These are phyloP conservation scores for Yarrowia sp. DNA, from an alignment of 805 yeast species.

Conservation along the genomic window DNA sequence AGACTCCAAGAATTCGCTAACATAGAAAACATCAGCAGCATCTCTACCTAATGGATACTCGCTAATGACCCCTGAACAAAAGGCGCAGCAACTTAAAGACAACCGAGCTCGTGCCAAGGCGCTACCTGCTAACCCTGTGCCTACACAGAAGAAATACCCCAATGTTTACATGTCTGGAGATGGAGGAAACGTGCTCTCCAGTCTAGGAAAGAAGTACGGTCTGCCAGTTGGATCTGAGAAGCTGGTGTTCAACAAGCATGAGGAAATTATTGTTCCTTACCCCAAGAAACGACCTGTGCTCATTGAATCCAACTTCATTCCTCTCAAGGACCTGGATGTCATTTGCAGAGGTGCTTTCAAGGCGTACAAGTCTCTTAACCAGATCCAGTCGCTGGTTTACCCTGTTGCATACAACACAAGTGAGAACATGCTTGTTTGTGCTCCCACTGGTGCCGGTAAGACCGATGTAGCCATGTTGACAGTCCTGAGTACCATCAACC, in stretches of 20 bases:
- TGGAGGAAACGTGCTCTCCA: conserved; percentile 71
- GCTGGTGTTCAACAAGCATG: conserved; percentile 58
- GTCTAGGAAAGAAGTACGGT: conserved; percentile 79
- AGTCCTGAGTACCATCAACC: conserved; percentile 78
- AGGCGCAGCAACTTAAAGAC: conserved; percentile 43
- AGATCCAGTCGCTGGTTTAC: conserved; percentile 87
- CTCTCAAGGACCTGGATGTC: conserved; percentile 63
- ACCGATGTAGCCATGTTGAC: conserved; percentile 90
- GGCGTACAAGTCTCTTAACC: conserved; percentile 76
- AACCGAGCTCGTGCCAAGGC: conserved; percentile 44
- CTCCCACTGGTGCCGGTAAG: conserved; percentile 98
- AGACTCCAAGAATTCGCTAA: conserved; percentile 28
- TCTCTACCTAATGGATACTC: conserved; percentile 21
- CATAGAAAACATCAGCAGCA: conserved; percentile 40
- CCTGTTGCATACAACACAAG: conserved; percentile 93
- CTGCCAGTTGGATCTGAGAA: conserved; percentile 81
- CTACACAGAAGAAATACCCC: conserved; percentile 66
- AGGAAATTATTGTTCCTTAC: conserved; percentile 84
- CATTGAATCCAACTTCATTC: conserved; percentile 55
- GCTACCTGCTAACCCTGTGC: conserved; percentile 46
- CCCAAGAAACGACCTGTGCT: conserved; percentile 60
- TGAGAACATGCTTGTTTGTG: conserved; percentile 95
- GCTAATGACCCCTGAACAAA: conserved; percentile 42
- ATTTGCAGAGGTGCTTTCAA: conserved; percentile 85
- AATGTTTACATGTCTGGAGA: conserved; percentile 82